Base-by-base conservation (phyloP, 139 green algal genomes). In the Mychonastes homosphaera region DNA sequence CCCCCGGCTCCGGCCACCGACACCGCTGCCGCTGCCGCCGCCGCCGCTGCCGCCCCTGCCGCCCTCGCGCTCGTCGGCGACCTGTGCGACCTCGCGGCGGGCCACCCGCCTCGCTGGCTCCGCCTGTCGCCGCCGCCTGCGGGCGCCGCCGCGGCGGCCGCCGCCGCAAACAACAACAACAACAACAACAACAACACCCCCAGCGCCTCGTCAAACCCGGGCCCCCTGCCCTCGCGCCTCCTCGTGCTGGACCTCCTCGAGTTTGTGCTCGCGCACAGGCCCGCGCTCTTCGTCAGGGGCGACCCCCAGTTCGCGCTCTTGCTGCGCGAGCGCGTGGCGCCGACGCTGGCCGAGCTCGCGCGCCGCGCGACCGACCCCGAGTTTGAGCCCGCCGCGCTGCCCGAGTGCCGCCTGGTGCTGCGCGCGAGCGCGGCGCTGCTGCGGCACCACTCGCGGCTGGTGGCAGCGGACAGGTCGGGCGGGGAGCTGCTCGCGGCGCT, bases 221-320 rank as follows among this genome's bases (percentile, higher is more conserved):
- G 73, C 18, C 80, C 78, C 4, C 45, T 67, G 15, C 59, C 85
- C n/a, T 71, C 71, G 0, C 65, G 77, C 13, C 56, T 72, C 4
- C 86, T 90, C 55, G 63, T 87, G 55, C 56, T 92, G 45, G 84
- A 92, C 47, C 58, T 90, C 33, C 65, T 94, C 48, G 82, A 94
- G 60, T 86, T 79, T 73, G 74, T 88, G 65, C 76, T 94, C 52
- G 40, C 55, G 32, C 75, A 87, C 44, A 73, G 72, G 7, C 50
- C 75, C 1, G 53, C 61, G 12, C 57, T 80, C 13, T 90, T 94
- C 45, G 56, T 78, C 47, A 23, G 29, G 39, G 46, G 75, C n/a
- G n/a, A n/a, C n/a, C n/a, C n/a, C n/a, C n/a, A n/a, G n/a, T n/a
- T n/a, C n/a, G n/a, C n/a, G n/a, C n/a, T n/a, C n/a, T 53, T n/a